These are phyloP conservation scores for Ampelocalamus luodianensis DNA, from an alignment of 176 grass and related monocot species.

Conservation along the genomic window DNA sequence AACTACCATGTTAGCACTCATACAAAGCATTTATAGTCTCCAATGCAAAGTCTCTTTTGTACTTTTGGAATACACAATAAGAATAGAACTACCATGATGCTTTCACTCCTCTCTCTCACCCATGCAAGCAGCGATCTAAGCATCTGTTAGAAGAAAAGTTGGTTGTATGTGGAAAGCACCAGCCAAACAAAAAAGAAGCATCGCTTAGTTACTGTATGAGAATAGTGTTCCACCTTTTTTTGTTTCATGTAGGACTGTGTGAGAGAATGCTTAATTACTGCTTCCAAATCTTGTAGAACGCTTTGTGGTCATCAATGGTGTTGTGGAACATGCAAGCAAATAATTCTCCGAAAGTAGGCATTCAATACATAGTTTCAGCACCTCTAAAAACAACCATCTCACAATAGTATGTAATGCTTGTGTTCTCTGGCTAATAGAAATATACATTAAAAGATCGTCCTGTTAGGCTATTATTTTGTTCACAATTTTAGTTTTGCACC, in stretches of 20 bases:
- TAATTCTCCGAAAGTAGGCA: background rate
- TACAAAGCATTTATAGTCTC: no score
- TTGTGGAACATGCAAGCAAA: background rate
- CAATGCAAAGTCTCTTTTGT: no score
- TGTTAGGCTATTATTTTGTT: background rate
- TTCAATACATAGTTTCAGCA: background rate
- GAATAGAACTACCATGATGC: no score
- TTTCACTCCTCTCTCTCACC: no score
- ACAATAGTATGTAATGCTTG: background rate
- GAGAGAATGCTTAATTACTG: constrained; percentile 27
- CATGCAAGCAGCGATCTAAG: no score
- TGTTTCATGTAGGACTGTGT: background rate
- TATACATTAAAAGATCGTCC: background rate
- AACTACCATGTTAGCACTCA: no score
- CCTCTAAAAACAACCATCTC: background rate
- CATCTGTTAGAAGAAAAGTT: no score
- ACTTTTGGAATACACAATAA: no score
- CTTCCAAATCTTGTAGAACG: background rate
- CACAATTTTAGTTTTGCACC: background rate
- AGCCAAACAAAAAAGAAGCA: no score
- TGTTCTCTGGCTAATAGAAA: background rate
- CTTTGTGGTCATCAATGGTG: background rate
- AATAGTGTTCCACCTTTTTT: background rate
- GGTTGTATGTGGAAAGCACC: no score
- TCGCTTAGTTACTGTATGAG: no score